Evolutionary conservation across 805 yeast genomes (phyloP).

Genomic region (Ogataea pilisensis): DNA sequence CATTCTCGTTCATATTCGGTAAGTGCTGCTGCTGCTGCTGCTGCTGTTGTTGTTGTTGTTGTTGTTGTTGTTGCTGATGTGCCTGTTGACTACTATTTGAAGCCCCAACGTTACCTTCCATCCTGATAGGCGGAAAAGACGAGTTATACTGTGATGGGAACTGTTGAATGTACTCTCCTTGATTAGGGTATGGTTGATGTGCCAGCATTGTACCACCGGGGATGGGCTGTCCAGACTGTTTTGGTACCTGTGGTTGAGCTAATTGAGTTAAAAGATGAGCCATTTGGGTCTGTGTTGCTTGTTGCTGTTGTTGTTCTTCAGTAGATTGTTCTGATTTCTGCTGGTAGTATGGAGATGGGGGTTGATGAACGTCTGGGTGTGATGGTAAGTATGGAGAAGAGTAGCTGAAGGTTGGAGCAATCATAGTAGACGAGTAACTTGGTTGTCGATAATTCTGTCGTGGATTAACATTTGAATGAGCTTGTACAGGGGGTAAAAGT

Average conservation of each 20-base stretch:
- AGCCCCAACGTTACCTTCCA: neutral
- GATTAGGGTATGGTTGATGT: neutral
- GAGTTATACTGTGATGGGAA: too few relatives aligned
- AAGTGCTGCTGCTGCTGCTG: constrained; percentile 1
- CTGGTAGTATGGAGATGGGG: neutral
- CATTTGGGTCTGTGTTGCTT: constrained; percentile 8
- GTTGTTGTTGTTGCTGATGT: constrained; percentile 1
- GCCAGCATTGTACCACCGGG: neutral
- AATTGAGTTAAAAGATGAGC: constrained; percentile 10
- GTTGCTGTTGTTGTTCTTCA: constrained; percentile 1
- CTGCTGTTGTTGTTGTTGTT: constrained; percentile 2
- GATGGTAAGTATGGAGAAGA: neutral
- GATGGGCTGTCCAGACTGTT: neutral
- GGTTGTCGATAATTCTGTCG: neutral
- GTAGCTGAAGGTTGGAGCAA: neutral
- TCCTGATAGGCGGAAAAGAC: neutral
- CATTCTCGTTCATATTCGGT: constrained; percentile 9
- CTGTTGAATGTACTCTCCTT: neutral
- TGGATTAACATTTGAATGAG: neutral
- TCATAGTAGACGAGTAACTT: neutral
- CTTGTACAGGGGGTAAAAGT: too few relatives aligned
- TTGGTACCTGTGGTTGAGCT: constrained; percentile 5
- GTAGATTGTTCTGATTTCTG: neutral
- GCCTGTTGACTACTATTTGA: neutral
- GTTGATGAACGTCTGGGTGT: neutral